phyloP scores from a whole-genome alignment of 345 rosid genomes.

The Durio zibethinus region DNA sequence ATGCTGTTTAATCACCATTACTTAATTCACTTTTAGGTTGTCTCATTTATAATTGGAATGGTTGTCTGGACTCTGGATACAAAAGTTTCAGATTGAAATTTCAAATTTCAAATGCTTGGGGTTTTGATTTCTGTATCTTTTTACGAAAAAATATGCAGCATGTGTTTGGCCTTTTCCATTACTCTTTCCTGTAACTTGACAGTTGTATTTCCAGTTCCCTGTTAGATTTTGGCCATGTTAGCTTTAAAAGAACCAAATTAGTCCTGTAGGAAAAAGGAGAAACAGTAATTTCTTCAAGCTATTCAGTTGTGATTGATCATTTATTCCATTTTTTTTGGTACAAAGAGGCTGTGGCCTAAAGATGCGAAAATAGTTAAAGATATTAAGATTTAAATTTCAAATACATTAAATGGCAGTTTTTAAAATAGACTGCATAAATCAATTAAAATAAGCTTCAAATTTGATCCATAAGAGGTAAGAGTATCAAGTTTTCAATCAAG shows the following conservation, averaged over 20 bases:
- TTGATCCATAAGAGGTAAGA: no score
- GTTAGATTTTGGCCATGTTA: not conserved
- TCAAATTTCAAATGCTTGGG: not conserved
- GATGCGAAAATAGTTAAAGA: no score
- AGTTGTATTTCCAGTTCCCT: not conserved
- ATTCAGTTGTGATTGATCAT: not conserved
- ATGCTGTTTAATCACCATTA: conserved; percentile 31
- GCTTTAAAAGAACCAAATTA: not conserved
- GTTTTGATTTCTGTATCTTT: not conserved
- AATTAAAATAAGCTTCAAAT: no score
- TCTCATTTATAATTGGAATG: conserved; percentile 13
- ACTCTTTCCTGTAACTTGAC: not conserved
- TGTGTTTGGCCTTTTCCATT: not conserved
- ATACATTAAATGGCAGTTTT: no score
- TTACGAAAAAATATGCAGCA: not conserved
- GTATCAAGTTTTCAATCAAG: no score
- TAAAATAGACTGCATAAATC: no score
- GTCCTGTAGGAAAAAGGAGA: not conserved
- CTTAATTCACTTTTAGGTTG: not conserved
- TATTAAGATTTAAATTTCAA: no score
- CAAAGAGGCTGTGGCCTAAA: no score
- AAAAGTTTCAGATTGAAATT: not conserved
- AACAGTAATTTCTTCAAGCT: not conserved
- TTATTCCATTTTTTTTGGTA: not conserved
- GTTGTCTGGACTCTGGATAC: not conserved